phyloP scores from a whole-genome alignment of 345 rosid species.

The Moricandia moricandioides region DNA sequence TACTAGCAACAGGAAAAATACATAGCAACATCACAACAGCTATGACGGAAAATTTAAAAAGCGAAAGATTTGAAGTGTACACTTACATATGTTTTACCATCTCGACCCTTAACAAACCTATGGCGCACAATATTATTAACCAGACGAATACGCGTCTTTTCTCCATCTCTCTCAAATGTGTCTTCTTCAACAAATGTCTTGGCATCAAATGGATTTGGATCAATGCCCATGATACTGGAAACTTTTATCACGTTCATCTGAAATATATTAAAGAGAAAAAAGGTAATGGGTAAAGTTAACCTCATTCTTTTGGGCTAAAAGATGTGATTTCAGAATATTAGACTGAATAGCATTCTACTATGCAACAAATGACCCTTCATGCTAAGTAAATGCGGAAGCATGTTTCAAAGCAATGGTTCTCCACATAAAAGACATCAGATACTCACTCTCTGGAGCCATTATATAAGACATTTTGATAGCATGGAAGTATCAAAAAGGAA shows the following conservation, averaged over 20 bases:
- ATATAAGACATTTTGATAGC: no score
- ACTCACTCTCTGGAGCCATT: no score
- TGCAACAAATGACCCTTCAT: constrained; percentile 16
- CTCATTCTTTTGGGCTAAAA: background rate
- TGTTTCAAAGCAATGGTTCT: constrained; percentile 10
- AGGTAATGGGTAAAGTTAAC: background rate
- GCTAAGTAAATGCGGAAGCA: constrained; percentile 14
- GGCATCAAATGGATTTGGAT: constrained; percentile 85
- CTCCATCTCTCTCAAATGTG: constrained; percentile 75
- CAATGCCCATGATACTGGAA: constrained; percentile 98
- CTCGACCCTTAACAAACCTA: constrained; percentile 64
- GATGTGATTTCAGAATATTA: background rate
- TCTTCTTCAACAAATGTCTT: constrained; percentile 94
- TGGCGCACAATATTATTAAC: constrained; percentile 93
- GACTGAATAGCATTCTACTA: constrained; percentile 1
- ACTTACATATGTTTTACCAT: constrained; percentile 79
- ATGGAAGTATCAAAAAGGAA: background rate
- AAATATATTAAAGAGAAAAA: constrained; percentile 23
- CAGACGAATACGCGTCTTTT: constrained; percentile 72
- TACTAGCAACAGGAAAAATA: background rate
- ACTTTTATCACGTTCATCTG: constrained; percentile 95
- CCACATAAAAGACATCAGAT: background rate
- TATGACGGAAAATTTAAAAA: background rate
- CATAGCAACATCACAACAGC: background rate
- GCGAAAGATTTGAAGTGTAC: constrained; percentile 16